Base-by-base conservation (phyloP, 345 rosid genomes). In the Eucalyptus rudis region DNA sequence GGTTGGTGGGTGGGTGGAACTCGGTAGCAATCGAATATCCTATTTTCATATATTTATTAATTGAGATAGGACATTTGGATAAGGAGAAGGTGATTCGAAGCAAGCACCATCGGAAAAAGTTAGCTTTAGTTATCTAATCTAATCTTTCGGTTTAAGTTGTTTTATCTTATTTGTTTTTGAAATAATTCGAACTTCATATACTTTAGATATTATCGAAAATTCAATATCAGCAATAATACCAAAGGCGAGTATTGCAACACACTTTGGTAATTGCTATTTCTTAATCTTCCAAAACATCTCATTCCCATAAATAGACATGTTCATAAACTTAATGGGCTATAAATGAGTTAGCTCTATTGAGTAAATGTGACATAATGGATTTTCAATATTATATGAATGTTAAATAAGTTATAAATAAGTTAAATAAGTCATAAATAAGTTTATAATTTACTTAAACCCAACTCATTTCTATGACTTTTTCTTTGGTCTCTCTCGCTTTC, bases 401-500 rank as follows among this genome's bases (percentile, higher is more conserved):
- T 51, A 51, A 51, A 51, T n/a, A n/a, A n/a, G n/a, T n/a, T n/a
- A n/a, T n/a, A n/a, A n/a, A n/a, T n/a, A n/a, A n/a, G n/a, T n/a
- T n/a, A n/a, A n/a, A n/a, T 51, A 0, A 51, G 54, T 51, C 22
- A 51, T 17, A 17, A 51, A 51, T 51, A 7, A 17, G 22, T 51
- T 51, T 51, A 17, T 51, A 51, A 51, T 51, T 51, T 51, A 51
- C 8, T 17, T 51, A 51, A 51, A 51, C 20, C 54, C 22, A 51
- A 17, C 54, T 51, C 8, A 51, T 51, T 17, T 51, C 54, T 51
- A 50, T 51, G 22, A 51, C 4, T 52, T 52, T 52, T 52, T 17
- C 1, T 52, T 51, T 1, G 8, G 22, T 52, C 56, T 52, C 24
- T 52, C 56, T 52, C 0, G 20, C 1, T 1, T 16, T 51, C 2